These are phyloP conservation scores for Persicaria tinctoria DNA, from an alignment of 148 eudicot genomes.

Conservation along the genomic window DNA sequence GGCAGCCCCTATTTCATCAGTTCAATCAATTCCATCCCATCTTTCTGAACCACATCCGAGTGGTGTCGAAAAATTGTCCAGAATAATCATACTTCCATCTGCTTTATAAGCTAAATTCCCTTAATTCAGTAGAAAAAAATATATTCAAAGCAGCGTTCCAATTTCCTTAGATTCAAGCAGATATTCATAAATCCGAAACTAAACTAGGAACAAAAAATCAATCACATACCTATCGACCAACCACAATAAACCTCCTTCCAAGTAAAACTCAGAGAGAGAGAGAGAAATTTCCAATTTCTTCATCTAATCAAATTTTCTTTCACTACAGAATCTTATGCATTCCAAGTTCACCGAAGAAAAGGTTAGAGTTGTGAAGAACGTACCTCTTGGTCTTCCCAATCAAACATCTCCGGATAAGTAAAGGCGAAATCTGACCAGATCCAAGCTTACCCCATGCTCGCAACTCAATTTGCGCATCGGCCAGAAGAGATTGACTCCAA, in stretches of 20 bases:
- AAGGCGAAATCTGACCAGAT: conserved; percentile 13
- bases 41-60: neutral
- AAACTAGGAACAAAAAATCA: neutral
- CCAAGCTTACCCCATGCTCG: conserved; percentile 21
- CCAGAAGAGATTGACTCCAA: conserved; percentile 1
- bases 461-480: conserved; percentile 15
- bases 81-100: neutral
- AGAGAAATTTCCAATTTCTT: neutral
- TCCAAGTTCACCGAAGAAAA: neutral
- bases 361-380: neutral
- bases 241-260: neutral
- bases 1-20: neutral
- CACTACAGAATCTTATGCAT: neutral
- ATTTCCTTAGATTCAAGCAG: neutral
- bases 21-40: neutral
- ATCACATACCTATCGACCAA: neutral
- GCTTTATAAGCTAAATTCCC: neutral
- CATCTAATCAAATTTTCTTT: neutral
- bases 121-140: neutral
- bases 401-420: conserved; percentile 56
- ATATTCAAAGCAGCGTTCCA: neutral
- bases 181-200: neutral
- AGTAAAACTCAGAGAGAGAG: neutral
- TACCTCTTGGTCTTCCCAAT: conserved; percentile 89
- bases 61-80: neutral